These are phyloP conservation scores for Crithidia sp. DNA, from an alignment of 208 protist species.

Conservation along the genomic window DNA sequence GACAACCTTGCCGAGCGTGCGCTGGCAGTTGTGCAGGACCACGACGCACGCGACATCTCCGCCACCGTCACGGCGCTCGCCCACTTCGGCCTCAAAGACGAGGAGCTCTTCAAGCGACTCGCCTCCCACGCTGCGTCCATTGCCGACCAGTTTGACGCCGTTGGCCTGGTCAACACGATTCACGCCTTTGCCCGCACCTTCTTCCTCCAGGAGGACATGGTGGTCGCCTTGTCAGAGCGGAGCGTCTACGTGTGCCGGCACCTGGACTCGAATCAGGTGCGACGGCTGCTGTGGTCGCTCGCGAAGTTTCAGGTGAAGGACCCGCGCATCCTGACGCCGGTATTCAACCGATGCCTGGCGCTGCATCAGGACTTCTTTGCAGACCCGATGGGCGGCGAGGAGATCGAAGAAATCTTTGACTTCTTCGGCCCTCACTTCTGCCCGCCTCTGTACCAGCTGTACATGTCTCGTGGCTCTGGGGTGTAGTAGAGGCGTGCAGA, in stretches of 20 bases:
- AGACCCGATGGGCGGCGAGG: conserved; percentile 89
- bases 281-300: conserved; percentile 87
- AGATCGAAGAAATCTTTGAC: conserved; percentile 93
- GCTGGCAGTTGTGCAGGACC: conserved; percentile 89
- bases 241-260: conserved; percentile 82
- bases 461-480: conserved; percentile 78
- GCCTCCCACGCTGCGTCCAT: conserved; percentile 89
- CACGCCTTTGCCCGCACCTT: conserved; percentile 90
- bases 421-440: conserved; percentile 84
- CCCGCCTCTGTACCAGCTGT: conserved; percentile 89
- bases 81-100: conserved; percentile 92
- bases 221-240: conserved; percentile 86
- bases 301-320: conserved; percentile 90
- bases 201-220: conserved; percentile 92
- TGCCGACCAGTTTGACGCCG: conserved; percentile 84
- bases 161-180: conserved; percentile 84
- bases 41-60: conserved; percentile 87
- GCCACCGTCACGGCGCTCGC: conserved; percentile 88
- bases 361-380: conserved; percentile 91
- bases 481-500: not conserved
- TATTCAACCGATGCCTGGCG: conserved; percentile 89
- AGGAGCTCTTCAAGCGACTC: conserved; percentile 91
- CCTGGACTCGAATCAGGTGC: conserved; percentile 81
- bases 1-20: conserved; percentile 92
- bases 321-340: conserved; percentile 77